These are phyloP conservation scores for Globisporangium splendens DNA, from an alignment of 352 stramenopile species.

Conservation along the genomic window DNA sequence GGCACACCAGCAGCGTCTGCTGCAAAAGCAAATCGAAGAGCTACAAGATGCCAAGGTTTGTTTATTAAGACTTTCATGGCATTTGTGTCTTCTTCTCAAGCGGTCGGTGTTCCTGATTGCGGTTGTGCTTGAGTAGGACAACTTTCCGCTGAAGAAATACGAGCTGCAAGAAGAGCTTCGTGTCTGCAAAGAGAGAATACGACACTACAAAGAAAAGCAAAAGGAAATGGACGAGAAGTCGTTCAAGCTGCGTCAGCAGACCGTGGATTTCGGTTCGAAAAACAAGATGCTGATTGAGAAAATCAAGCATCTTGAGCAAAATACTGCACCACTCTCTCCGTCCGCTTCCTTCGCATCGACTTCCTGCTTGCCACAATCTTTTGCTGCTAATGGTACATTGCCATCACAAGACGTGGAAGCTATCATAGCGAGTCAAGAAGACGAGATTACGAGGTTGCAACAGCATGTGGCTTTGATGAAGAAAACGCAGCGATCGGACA, in stretches of 20 bases:
- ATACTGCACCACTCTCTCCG: constrained; percentile 1
- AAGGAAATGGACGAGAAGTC: constrained; percentile 44
- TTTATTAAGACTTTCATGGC: too few relatives aligned
- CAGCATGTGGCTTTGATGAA: constrained; percentile 64
- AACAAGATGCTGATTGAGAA: constrained; percentile 60
- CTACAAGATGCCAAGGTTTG: constrained; percentile 47
- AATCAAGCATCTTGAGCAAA: constrained; percentile 35
- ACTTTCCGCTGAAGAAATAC: constrained; percentile 41
- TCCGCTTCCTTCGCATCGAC: constrained; percentile 6
- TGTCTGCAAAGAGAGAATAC: constrained; percentile 54
- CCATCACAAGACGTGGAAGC: constrained; percentile 26
- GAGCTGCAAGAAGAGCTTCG: constrained; percentile 62
- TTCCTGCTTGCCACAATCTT: background rate
- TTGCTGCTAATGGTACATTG: background rate
- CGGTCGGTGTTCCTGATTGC: background rate
- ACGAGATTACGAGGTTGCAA: constrained; percentile 59
- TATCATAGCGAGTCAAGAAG: constrained; percentile 59
- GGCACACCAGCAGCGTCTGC: constrained; percentile 43
- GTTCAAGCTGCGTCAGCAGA: constrained; percentile 48
- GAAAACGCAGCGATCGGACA: constrained; percentile 45
- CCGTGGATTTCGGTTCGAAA: constrained; percentile 40
- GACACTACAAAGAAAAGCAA: constrained; percentile 51
- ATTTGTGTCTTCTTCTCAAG: background rate
- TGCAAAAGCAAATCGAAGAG: constrained; percentile 61
- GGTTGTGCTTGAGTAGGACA: constrained; percentile 25